Base-by-base conservation (phyloP, 2,329 filamentous ascomycete species). In the Tolypocladium paradoxum region DNA sequence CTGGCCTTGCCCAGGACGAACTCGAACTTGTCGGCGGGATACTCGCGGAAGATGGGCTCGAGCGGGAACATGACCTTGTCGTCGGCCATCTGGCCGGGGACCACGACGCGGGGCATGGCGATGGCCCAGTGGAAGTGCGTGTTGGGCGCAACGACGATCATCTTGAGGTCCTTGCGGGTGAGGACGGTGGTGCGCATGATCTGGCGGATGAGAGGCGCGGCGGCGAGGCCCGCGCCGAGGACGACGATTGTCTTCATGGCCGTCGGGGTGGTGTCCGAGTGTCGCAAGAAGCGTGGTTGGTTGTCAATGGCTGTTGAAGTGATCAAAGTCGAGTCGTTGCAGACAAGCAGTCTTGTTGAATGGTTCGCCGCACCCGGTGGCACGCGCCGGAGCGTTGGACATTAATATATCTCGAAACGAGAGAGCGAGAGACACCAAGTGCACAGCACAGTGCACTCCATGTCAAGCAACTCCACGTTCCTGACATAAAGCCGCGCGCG, bases 51-150 rank as follows among this genome's bases (percentile, higher is more conserved):
- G 16, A 66, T 68, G 6, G 74, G 69, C 8, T 70, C 69, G 27
- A 70, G 59, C 1, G 66, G 58, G 11, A 64, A 59, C 22, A 69
- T 53, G 43, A 68, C 57, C 57, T 71, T 66, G 14, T 70, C 67
- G 53, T 79, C 75, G 22, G 67, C 48, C 37, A 77, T 58, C 54
- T 73, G 68, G 14, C 70, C 75, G 20, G 76, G 74, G 3, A 80
- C 66, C 29, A 78, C 64, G 52, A 67, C 73, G 43, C 78, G 72
- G 14, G 73, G 68, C 46, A 76, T 68, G 53, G 76, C 76, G 20
- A 78, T 61, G 43, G 68, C 64, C 75, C 75, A 81, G 66, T 73
- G 75, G 56, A 78, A 68, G 54, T 79, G 68, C 12, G 72, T 73
- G 49, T 71, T 74, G 1, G 76, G 77, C 16, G 69, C 65, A 43